Evolutionary conservation across 2,329 filamentous ascomycete species (phyloP), one percentile per base, ranked within the genome.

Genomic region (Neobulgaria alba): DNA sequence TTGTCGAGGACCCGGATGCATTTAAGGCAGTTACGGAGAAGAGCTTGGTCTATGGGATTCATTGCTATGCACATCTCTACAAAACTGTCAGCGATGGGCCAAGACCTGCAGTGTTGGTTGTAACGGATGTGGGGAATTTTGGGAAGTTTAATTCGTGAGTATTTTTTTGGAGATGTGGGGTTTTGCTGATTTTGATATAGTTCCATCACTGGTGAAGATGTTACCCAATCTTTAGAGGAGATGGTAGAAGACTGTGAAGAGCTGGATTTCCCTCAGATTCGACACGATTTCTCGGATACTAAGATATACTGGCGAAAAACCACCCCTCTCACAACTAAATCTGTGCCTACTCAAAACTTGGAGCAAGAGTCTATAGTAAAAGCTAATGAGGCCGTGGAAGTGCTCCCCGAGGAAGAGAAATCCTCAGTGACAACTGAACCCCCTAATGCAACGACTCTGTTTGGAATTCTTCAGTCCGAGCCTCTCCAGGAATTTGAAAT

Each of bases 221-320:
- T 42, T 3, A 36, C 30, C 3, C 42, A 51, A 17, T 18, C 37
- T 9, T 36, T 59, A 8, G 42, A 54, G 5, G 46, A 47, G 7
- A 49, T 58, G 48, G 48, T 58, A 7, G 39, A 49, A 30, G 50
- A 39, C 10, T 59, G 45, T 29, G 47, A 57, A n/a, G 33, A 33
- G 3, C 36, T 51, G 10, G 49, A 51, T 10, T 59, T 59, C 23
- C 57, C 57, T 12, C 56, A 58, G 33, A 19, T 57, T 5, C 40
- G 55, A 41, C 49, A 57, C 38, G 56, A 57, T 39, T 59, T 59
- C 39, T 58, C 56, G 1, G 57, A 59, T 38, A 59, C 57, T 4
- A 55, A 50, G 33, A 55, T 58, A 10, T 59, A 58, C 32, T 54
- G 49, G 48, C 48, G 53, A 18, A 48, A 42, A 14, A 30, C 39